phyloP scores from a whole-genome alignment of 2,329 filamentous ascomycete species.

The Stachybotrys echinatus region DNA sequence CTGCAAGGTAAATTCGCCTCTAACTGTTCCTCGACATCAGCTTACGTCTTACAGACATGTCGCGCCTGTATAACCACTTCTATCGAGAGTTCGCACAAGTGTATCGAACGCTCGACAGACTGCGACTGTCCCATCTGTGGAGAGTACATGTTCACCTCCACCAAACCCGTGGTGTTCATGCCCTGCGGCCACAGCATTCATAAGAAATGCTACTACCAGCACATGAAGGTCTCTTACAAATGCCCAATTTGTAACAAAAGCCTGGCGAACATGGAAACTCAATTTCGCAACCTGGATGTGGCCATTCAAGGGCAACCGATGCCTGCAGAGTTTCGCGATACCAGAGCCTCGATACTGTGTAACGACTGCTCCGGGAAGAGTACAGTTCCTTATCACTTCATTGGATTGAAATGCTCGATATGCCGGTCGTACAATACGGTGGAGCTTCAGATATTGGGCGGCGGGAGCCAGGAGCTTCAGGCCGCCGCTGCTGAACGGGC shows the following conservation, averaged over 20 bases:
- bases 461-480: conserved; percentile 21
- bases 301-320: conserved; percentile 88
- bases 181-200: conserved; percentile 95
- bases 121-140: conserved; percentile 96
- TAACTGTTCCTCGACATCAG: conserved; percentile 1
- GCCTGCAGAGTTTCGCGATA: conserved; percentile 76
- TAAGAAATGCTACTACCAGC: conserved; percentile 78
- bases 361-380: conserved; percentile 92
- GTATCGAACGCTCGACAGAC: conserved; percentile 89
- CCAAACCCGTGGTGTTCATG: conserved; percentile 87
- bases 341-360: conserved; percentile 78
- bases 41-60: conserved; percentile 58
- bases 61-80: conserved; percentile 91
- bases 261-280: conserved; percentile 94
- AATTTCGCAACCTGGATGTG: conserved; percentile 86
- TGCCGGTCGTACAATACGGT: conserved; percentile 67
- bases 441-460: conserved; percentile 55
- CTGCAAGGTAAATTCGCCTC: conserved; percentile 66
- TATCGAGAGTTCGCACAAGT: conserved; percentile 80
- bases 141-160: conserved; percentile 93
- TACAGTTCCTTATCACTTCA: conserved; percentile 86
- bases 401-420: conserved; percentile 81
- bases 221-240: conserved; percentile 87
- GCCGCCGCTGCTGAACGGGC: conserved; percentile 16
- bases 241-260: conserved; percentile 96